Evolutionary conservation across 108 stramenopile species (phyloP), one percentile per base, ranked within the genome.

Genomic region (Cyclostephanos tholiformis): DNA sequence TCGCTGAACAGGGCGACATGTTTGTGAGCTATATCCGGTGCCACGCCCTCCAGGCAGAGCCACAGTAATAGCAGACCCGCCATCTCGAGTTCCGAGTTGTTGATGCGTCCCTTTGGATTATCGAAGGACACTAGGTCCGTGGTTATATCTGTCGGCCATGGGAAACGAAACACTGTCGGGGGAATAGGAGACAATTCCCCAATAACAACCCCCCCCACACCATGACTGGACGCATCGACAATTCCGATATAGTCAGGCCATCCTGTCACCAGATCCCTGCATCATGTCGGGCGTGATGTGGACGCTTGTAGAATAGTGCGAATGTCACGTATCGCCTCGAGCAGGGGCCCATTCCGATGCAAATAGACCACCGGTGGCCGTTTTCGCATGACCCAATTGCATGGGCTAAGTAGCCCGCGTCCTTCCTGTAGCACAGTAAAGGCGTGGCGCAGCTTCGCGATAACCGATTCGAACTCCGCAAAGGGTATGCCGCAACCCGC

Each of bases 161-260:
- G 27, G 1, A 17, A 14, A 6, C 57, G 30, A 23, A 58, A 58
- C 6, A 58, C 57, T 0, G 57, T 58, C 2, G 57, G 57, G 1
- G 29, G 16, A 8, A 25, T 2, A 29, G 11, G 11, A 3, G 16
- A 29, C 2, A 29, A 6, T 29, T 58, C 57, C 4, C 57, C 57
- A 0, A 58, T 2, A 7, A 58, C 7, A 0, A 29, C 25, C 32
- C 32, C 32, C 32, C 32, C 56, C 7, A 58, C 27, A 9, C 57
- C 57, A 30, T 58, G 57, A 4, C 27, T 30, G 2, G 32, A 32
- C 32, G 4, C 32, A 4, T 32, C 4, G 32, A 32, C 32, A 4
- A 32, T 32, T 32, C 57, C 57, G 0, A 58, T 32, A 13, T 29
- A 58, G 11, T 58, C 57, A 0, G 57, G 57, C 57, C 57, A 58